Evolutionary conservation across 2,329 filamentous ascomycete genomes (phyloP), one percentile per base, ranked within the genome.

Genomic region (Rhynchosporium agropyri): DNA sequence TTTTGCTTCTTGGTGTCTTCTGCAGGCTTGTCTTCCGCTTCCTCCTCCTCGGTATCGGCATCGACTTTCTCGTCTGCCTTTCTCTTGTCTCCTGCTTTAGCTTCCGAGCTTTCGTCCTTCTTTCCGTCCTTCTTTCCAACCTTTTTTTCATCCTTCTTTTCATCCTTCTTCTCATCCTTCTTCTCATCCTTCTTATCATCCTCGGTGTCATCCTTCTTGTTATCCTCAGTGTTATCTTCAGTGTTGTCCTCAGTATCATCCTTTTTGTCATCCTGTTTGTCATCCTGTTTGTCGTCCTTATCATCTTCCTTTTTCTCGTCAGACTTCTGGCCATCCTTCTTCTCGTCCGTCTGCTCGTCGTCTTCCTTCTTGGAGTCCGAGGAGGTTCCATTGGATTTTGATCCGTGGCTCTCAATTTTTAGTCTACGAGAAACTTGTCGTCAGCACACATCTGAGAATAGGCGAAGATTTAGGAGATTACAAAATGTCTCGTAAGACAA

Each of bases 371-470:
- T 60, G 31, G 61, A 38, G 45, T 64, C 65, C 3, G 63, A 56
- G 29, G 66, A 67, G 45, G 59, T 42, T 48, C 51, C 64, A 42
- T 60, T 57, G n/a, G 62, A 63, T 15, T 38, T 51, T 2, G 57
- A 38, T 61, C 60, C 29, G 59, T 67, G 68, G 71, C 75, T 64
- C 64, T 69, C 20, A 71, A 88, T 77, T 3, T 81, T 79, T 33
- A 88, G 76, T 36, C 51, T 54, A 54, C 15, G 20, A n/a, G 20
- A 54, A 54, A 13, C n/a, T 54, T 20, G 8, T 2, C 2, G 51
- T 54, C 51, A 54, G 51, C 38, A 28, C 13, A 42, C 3, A 6
- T n/a, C 20, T 28, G 50, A 28, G 20, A 38, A 26, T 13, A 9
- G 1, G 9, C 36, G 20, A 29, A 2, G 3, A 10, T 20, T 20